Conservation (phyloP, 441 rosid species). For the Gossypium trilobum region DNA sequence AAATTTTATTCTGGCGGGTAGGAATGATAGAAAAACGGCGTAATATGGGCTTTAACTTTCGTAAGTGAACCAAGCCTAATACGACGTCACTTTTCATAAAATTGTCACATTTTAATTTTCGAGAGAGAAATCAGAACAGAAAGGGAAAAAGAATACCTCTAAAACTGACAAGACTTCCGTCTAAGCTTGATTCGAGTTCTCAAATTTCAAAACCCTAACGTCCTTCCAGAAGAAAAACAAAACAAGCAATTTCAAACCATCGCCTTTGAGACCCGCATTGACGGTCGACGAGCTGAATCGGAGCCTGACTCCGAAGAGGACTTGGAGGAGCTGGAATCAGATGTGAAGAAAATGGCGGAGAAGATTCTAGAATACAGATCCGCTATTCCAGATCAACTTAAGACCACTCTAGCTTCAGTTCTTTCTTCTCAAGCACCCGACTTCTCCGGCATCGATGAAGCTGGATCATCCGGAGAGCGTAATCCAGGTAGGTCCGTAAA, state of each 20-base stretch:
- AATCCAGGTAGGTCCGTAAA: slow-evolving; percentile 35
- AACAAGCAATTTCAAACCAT: not conserved
- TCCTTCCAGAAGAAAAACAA: not conserved
- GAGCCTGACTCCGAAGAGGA: slow-evolving; percentile 30
- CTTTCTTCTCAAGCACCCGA: slow-evolving; percentile 33
- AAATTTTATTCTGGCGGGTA: not conserved
- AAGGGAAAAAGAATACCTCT: not conserved
- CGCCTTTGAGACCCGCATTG: slow-evolving; percentile 8
- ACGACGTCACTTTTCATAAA: not conserved
- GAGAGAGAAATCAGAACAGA: too few species aligned
- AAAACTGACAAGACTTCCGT: not conserved
- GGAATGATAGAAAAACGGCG: too few species aligned
- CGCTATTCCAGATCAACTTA: slow-evolving; percentile 48
- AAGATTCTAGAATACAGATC: slow-evolving; percentile 41
- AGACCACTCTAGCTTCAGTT: slow-evolving; percentile 27
- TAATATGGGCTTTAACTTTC: too few species aligned
- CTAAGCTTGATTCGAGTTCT: not conserved
- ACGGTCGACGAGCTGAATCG: slow-evolving; percentile 16
- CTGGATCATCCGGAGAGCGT: slow-evolving; percentile 24
- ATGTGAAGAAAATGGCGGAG: slow-evolving; percentile 43
- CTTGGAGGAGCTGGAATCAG: slow-evolving; percentile 39
- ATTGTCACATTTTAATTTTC: too few species aligned
- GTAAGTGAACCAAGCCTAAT: not conserved
- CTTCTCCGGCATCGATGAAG: slow-evolving; percentile 17
- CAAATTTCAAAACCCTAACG: slow-evolving; percentile 26